Conservation (phyloP, 495 filamentous ascomycete genomes). For the Apodospora peruviana region DNA sequence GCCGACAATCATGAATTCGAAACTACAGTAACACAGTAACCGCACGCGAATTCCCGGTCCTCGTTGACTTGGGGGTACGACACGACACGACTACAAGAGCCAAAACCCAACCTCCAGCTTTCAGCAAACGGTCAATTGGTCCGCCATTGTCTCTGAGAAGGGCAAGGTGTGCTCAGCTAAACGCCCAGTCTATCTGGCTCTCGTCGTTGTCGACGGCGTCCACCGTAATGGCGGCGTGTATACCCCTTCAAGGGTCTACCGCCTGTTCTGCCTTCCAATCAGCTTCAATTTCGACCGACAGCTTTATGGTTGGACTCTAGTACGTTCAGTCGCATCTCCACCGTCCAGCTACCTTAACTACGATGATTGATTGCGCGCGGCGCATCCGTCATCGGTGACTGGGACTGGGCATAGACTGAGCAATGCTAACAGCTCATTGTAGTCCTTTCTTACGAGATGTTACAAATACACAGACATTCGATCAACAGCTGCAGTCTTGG, state of each 20-base stretch:
- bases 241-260: conserved; percentile 73
- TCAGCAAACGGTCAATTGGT: conserved; percentile 10
- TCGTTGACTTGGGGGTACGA: background rate
- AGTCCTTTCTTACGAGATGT: conserved; percentile 88
- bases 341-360: no score
- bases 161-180: conserved; percentile 3
- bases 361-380: no score
- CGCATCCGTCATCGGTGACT: no score
- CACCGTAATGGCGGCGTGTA: conserved; percentile 48
- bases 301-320: conserved; percentile 63
- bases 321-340: no score
- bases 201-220: conserved; percentile 16
- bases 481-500: conserved; percentile 66
- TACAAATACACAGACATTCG: conserved; percentile 70
- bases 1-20: conserved; percentile 17
- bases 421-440: conserved; percentile 15
- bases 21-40: conserved; percentile 11
- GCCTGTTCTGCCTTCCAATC: conserved; percentile 77
- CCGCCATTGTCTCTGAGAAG: conserved; percentile 2
- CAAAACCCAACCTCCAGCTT: background rate
- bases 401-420: background rate
- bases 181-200: conserved; percentile 10
- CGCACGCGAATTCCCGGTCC: background rate
- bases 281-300: conserved; percentile 74
- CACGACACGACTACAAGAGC: background rate